Evolutionary conservation across 306 rosid species (phyloP).

Genomic region (peach (Prunus persica)): Prunus_persica_NCBIv2 NC_034012.1:12626501-12627000

Average conservation of each 20-base stretch:
- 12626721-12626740: background rate
- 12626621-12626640: too few species aligned
- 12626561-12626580: too few species aligned
- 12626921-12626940: background rate
- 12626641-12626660: background rate
- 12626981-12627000: background rate
- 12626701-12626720: background rate
- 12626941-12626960: background rate
- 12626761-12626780: background rate
- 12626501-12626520: too few species aligned
- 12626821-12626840: background rate
- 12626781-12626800: background rate
- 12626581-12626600: too few species aligned
- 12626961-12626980: background rate
- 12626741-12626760: background rate
- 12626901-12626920: background rate
- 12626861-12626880: background rate
- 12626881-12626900: background rate
- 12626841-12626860: background rate
- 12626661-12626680: background rate
- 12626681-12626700: background rate
- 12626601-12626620: too few species aligned
- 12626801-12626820: background rate
- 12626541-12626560: too few species aligned
- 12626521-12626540: too few species aligned